These are phyloP conservation scores for Auricularia sp. DNA, from an alignment of 768 basidiomycete species.

Conservation along the genomic window DNA sequence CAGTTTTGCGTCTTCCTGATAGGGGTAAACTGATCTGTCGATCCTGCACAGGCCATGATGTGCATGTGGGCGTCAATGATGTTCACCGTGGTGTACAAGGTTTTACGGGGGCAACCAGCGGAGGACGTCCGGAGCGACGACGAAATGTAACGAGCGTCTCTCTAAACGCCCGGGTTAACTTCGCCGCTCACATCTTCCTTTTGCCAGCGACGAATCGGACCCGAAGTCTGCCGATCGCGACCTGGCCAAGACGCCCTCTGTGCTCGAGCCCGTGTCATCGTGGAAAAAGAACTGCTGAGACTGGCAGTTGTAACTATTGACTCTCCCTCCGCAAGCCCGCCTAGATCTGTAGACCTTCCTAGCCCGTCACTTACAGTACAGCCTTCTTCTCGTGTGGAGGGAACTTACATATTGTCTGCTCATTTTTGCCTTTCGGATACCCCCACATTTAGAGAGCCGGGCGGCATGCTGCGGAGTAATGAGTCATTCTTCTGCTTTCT, in stretches of 20 bases:
- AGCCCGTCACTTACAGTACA: no score
- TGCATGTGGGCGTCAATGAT: slow-evolving; percentile 83
- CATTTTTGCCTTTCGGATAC: no score
- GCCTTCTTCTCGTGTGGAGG: no score
- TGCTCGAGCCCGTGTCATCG: neutral
- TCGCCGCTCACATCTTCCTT: slow-evolving; percentile 1
- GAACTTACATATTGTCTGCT: no score
- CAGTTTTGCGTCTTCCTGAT: slow-evolving; percentile 14
- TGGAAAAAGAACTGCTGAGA: neutral
- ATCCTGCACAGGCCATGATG: slow-evolving; percentile 48
- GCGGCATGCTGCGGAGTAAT: no score
- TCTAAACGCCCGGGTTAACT: neutral
- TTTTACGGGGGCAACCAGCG: slow-evolving; percentile 63
- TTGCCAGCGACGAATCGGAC: neutral
- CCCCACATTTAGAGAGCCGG: no score
- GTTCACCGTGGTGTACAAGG: slow-evolving; percentile 69
- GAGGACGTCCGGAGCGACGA: slow-evolving; percentile 83
- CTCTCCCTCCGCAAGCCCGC: no score
- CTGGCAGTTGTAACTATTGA: neutral
- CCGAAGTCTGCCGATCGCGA: neutral
- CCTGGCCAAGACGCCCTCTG: neutral
- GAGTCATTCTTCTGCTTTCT: no score
- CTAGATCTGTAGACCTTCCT: no score
- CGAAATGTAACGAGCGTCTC: slow-evolving; percentile 39
- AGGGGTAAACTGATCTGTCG: neutral